Evolutionary conservation across 2,329 filamentous ascomycete genomes (phyloP), one percentile per base, ranked within the genome.

Genomic region (Sporothrix euskadiensis): DNA sequence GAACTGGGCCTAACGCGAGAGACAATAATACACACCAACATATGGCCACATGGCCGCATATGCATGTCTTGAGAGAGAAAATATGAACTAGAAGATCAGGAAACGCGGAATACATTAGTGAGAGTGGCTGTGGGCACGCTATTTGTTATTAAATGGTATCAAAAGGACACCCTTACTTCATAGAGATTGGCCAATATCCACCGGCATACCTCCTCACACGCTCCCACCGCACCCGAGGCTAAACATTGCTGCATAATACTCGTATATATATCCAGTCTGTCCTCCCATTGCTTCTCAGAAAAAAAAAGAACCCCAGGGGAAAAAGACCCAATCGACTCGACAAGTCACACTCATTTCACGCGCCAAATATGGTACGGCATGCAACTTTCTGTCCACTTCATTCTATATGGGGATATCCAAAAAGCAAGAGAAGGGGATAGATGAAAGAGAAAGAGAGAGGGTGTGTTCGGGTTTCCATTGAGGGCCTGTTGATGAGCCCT

Each of bases 331-430:
- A n/a, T 26, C 52, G 22, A 56, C n/a, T 26, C 52, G 14, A 35
- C 14, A 59, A n/a, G 8, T 9, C 32, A 61, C 12, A n/a, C 19
- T 39, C 10, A 12, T 14, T 61, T 16, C 2, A 16, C 32, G 16
- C 1, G 22, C 16, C 2, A 41, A 5, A 19, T 30, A 5, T 5
- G 14, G 35, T 35, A 14, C 61, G 22, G 22, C 22, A 47, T 41
- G 26, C 35, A 44, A 66, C 22, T 44, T 30, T 30, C 22, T 30
- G n/a, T 66, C 26, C n/a, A 47, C 39, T 47, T 47, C 39, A 66
- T 47, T 66, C n/a, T 30, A 66, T 19, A 30, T 30, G 61, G 61
- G 61, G 61, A 66, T 66, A 30, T 66, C 61, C 39, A 16, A 66
- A 19, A 66, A 47, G 5, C 10, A 47, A 10, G 7, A 5, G 22